phyloP scores from a whole-genome alignment of 148 eudicot genomes.

The Amaranthus palmeri region DNA sequence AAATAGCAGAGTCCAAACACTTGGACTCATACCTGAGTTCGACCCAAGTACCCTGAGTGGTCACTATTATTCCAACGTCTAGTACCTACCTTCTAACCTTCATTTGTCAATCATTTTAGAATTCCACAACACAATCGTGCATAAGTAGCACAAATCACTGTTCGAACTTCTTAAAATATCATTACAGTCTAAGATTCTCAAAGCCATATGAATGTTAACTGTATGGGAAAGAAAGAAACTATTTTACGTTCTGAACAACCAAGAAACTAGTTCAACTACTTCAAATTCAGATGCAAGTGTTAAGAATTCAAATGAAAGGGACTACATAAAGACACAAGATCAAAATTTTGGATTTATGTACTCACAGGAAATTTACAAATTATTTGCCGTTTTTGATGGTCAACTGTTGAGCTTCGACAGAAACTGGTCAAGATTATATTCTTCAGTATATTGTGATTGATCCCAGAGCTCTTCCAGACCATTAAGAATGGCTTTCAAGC shows the following conservation, averaged over 20 bases:
- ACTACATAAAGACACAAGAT: background rate
- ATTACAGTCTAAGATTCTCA: background rate
- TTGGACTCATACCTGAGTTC: no score
- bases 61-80: background rate
- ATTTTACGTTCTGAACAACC: background rate
- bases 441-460: conserved; percentile 96
- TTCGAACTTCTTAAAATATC: background rate
- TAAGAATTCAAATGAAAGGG: background rate
- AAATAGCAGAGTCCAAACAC: no score
- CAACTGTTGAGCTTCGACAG: conserved; percentile 81
- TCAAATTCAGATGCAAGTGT: conserved; percentile 1
- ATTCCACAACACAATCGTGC: background rate
- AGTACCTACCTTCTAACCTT: background rate
- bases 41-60: no score
- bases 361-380: conserved; percentile 32
- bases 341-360: conserved; percentile 4
- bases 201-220: background rate
- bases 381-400: conserved; percentile 10
- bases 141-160: background rate
- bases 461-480: conserved; percentile 99
- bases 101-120: no score
- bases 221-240: background rate
- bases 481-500: conserved; percentile 83
- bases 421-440: conserved; percentile 81
- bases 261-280: background rate